Conservation (phyloP, 1,284 basidiomycete genomes). For the Tilletia indica region DNA sequence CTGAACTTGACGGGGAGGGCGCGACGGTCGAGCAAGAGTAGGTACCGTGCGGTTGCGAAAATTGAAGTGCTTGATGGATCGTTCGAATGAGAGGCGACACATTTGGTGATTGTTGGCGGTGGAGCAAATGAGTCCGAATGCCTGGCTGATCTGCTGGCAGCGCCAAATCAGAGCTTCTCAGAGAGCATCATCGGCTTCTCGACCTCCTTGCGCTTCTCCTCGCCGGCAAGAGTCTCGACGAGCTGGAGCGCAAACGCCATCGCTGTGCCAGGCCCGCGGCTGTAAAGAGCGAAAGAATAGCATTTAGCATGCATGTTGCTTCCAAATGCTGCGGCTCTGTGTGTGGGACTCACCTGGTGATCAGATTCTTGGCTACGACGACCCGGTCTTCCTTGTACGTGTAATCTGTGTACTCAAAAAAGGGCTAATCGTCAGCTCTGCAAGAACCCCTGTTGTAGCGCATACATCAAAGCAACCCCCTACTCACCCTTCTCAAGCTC, state of each 20-base stretch:
- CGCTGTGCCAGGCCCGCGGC: conserved; percentile 77
- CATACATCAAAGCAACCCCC: background rate
- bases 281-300: conserved; percentile 42
- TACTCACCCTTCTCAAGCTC: conserved; percentile 65
- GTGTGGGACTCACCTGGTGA: conserved; percentile 66
- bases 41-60: no score
- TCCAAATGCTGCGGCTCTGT: background rate
- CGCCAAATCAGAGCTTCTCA: conserved; percentile 15
- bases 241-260: conserved; percentile 74
- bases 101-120: no score
- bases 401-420: conserved; percentile 62
- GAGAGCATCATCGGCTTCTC: conserved; percentile 67
- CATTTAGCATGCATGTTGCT: no score
- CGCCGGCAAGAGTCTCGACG: conserved; percentile 69
- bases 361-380: conserved; percentile 67
- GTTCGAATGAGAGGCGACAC: no score
- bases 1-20: no score
- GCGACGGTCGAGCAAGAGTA: no score
- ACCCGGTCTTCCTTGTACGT: conserved; percentile 76
- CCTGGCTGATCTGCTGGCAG: background rate
- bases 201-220: conserved; percentile 68
- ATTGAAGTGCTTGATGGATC: no score
- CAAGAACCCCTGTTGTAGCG: background rate
- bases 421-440: background rate
- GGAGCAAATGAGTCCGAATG: no score